Base-by-base conservation (phyloP, 1,284 basidiomycete species). In the Ceratobasidium sp. region DNA sequence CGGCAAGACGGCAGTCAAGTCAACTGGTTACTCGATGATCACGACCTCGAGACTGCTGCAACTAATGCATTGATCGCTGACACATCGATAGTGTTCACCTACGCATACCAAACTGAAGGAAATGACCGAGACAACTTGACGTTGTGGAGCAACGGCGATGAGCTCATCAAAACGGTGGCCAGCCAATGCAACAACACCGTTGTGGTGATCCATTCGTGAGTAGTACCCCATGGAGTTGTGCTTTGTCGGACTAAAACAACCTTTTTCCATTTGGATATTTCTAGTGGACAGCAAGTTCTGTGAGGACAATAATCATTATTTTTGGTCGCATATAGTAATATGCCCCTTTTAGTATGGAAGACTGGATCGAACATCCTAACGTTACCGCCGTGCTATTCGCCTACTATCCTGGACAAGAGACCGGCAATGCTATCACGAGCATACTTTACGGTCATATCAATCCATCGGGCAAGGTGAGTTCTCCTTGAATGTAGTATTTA, bases 401-500 rank as follows among this genome's bases (percentile, higher is more conserved):
- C 17, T 78, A 82, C 38, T 76, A 82, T 57, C 85, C 85, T 23
- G 87, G 87, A 38, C 85, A 87, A 80, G 86, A 88, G 80, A 84
- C 84, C 3, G 87, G 87, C 20, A 94, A 94, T 82, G 85, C 91
- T 0, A 86, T 96, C 33, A 88, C 89, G 0, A 93, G 95, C 81
- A 88, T 94, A 13, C 85, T 94, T 1, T 94, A 91, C 81, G 92
- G 91, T 6, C 86, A 84, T 20, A 90, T 89, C 83, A 95, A 93
- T 83, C 94, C 95, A 0, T 91, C 90, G 23, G 95, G 91, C 6
- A 88, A 91, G 54, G 85, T 96, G 15, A 66, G 94, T 0, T 94
- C 84, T 94, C 94, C 94, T 95, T 81, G 67, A 92, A 10, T 33
- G 40, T 33, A 91, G 86, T 83, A 86, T 33, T 80, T 84, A 0